Base-by-base conservation (phyloP, 2,329 filamentous ascomycete species). In the Diaporthe humulicola region DNA sequence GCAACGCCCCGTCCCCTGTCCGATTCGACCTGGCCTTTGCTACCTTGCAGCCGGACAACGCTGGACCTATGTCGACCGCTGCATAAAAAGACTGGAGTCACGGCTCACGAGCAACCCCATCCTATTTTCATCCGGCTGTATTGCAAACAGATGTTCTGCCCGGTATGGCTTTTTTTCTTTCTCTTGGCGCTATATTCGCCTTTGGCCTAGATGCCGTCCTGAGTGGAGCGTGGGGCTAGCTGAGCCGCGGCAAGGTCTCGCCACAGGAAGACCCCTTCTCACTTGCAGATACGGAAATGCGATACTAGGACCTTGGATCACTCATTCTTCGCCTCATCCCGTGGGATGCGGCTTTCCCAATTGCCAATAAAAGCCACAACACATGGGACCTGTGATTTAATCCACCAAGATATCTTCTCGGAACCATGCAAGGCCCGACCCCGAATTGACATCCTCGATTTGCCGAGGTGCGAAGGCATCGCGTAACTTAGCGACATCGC, bases 191-290 rank as follows among this genome's bases (percentile, higher is more conserved):
- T 61, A 7, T 61, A 61, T 42, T 61, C 36, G 58, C 36, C n/a
- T 61, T 42, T 61, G 58, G 58, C 38, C 36, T 61, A 42, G 58
- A 61, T 25, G 58, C 58, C 38, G 58, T 61, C 36, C n/a, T 61
- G 15, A 42, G 58, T 61, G 58, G 58, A 61, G 52, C 15, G 4
- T 1, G 28, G 25, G 52, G 4, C 28, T 56, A 15, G 52, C 52
- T 56, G 25, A 17, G 58, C 58, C 58, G 58, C 58, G 57, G 36
- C 58, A 64, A 30, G 58, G 17, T 33, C 40, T 45, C 8, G 17
- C 60, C 40, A 64, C 60, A 64, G 40, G 40, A 64, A 33, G 60
- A 64, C 19, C 60, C 58, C 57, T 28, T 42, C 38, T 28, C 33
- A 38, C n/a, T 28, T 42, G 38, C 58, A 61, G 58, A 4, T 19